These are phyloP conservation scores for Tanacetum coccineum DNA, from an alignment of 129 eudicot genomes.

Conservation along the genomic window DNA sequence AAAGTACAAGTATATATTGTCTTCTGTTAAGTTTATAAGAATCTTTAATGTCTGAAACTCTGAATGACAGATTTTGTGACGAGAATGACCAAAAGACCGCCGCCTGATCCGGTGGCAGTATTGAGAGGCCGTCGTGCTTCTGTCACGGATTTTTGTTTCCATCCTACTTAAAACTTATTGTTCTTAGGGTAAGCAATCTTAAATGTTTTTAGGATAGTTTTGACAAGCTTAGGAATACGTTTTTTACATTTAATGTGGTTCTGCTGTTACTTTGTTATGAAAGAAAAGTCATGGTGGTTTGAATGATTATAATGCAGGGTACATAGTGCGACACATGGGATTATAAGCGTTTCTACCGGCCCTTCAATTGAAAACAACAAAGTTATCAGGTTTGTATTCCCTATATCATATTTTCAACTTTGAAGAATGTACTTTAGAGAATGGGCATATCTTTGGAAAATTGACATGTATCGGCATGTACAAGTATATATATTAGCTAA, in stretches of 20 bases:
- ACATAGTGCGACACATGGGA: constrained; percentile 90
- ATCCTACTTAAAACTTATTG: constrained; percentile 50
- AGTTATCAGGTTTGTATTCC: constrained; percentile 50
- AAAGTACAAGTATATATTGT: no score
- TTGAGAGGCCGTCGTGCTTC: constrained; percentile 91
- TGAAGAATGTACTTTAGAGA: constrained; percentile 2
- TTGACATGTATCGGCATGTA: not conserved
- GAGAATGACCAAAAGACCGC: constrained; percentile 80
- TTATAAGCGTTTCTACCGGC: constrained; percentile 53
- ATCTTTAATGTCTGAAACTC: no score
- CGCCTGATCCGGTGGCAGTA: constrained; percentile 89
- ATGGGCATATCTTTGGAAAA: no score
- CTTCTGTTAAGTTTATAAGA: no score
- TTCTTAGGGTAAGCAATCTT: constrained; percentile 50
- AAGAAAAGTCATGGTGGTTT: not conserved
- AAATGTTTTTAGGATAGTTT: not conserved
- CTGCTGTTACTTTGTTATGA: not conserved
- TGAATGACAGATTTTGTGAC: constrained; percentile 26
- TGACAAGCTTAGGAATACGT: no score
- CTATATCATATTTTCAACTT: not conserved
- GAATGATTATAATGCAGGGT: constrained; percentile 38
- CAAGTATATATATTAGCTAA: not conserved
- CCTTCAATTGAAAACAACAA: constrained; percentile 50
- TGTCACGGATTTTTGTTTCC: constrained; percentile 74
- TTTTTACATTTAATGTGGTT: no score